Base-by-base conservation (phyloP, 1,284 basidiomycete species). In the Ganoderma resinaceum region DNA sequence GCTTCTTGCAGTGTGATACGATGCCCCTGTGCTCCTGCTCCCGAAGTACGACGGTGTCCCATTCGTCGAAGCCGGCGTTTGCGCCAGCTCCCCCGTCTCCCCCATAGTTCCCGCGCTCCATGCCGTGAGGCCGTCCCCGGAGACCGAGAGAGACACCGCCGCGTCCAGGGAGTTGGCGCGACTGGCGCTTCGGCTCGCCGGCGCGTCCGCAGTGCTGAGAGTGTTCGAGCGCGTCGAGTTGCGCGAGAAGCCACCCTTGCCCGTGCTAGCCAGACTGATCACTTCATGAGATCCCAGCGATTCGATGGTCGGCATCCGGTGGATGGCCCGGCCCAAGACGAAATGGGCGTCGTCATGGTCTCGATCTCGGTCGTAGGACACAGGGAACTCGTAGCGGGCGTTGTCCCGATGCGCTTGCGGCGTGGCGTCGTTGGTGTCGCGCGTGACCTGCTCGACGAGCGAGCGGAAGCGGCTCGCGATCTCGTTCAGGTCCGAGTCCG, bases 251-350 rank as follows among this genome's bases (percentile, higher is more conserved):
- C 72, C 66, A 65, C 74, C 71, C 73, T 63, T 14, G 53, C 46
- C 43, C 9, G 46, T 49, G 46, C 69, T 70, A 60, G 76, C 75
- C 55, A 77, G 70, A 66, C 77, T 78, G 75, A 75, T 75, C 38
- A 77, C 76, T 88, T 82, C 91, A 62, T 85, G 83, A 31, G 89
- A 91, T 53, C 90, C 90, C 77, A 92, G 82, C 52, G 86, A 89
- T 76, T 92, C 90, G 72, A 93, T 93, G n/a, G 91, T 93, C 40
- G 91, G 88, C 91, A 93, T 92, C 38, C 91, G 88, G 63, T 85
- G 83, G 62, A 93, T 84, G 71, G 83, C 85, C 29, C 85, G 82
- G 63, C 91, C 90, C 62, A 92, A 80, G 63, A 93, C 83, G 23
- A 92, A 80, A 67, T 85, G 84, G 65, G 86, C 85, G 59, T 88